Conservation (phyloP, 169 alveolate genomes). For the Eimeria sp. region DNA sequence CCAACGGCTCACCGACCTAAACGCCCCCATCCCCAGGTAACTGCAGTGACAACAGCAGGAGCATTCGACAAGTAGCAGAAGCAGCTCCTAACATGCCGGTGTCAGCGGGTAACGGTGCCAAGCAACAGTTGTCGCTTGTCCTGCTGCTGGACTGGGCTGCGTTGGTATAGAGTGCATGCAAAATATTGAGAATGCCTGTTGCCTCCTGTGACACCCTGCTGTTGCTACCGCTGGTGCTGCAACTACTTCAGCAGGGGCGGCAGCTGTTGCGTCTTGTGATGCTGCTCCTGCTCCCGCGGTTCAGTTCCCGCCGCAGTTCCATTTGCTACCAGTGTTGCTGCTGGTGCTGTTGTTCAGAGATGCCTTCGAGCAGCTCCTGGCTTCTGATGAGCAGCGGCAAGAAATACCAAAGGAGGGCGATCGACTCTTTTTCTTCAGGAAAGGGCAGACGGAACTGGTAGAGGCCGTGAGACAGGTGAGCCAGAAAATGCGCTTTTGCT, state of each 20-base stretch:
- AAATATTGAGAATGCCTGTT: too few relatives aligned
- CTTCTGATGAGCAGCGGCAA: slow-evolving; percentile 65
- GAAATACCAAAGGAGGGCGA: slow-evolving; percentile 55
- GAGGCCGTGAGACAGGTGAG: slow-evolving; percentile 40
- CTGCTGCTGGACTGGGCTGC: too few relatives aligned
- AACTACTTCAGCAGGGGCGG: neutral
- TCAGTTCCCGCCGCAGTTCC: neutral
- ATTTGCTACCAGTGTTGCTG: neutral
- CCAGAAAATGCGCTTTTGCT: neutral
- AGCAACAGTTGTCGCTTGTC: too few relatives aligned
- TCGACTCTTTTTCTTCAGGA: slow-evolving; percentile 72
- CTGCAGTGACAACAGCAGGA: neutral
- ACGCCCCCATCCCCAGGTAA: slow-evolving; percentile 51
- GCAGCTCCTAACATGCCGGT: too few relatives aligned
- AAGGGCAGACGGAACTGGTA: slow-evolving; percentile 64
- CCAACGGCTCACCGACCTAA: slow-evolving; percentile 33
- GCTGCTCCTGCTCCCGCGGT: neutral
- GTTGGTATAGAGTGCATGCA: too few relatives aligned
- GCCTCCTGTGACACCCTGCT: too few relatives aligned
- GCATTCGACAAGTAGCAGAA: too few relatives aligned
- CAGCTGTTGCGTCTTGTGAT: neutral
- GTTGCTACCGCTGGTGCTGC: neutral
- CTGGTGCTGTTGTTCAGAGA: slow-evolving; percentile 40
- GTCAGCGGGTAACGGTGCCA: too few relatives aligned
- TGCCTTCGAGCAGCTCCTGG: slow-evolving; percentile 61